phyloP scores from a whole-genome alignment of 257 asterid genomes.

The Plantago major region DNA sequence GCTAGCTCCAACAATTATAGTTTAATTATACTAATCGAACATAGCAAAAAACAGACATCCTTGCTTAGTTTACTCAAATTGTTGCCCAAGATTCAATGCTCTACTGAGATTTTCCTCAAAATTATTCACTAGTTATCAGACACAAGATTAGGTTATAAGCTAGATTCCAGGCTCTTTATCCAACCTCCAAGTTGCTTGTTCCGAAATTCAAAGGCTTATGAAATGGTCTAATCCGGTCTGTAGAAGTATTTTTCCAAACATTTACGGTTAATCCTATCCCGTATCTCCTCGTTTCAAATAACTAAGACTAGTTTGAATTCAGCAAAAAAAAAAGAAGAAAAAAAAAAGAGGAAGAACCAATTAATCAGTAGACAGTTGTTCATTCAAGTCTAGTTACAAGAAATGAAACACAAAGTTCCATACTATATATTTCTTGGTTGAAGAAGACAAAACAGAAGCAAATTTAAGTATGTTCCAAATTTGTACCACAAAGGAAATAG shows the following conservation, averaged over 20 bases:
- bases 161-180: not conserved
- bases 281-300: too few species aligned
- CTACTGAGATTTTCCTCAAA: conserved; percentile 24
- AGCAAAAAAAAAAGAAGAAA: too few species aligned
- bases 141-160: conserved; percentile 19
- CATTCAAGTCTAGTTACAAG: too few species aligned
- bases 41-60: conserved; percentile 25
- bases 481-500: conserved; percentile 17
- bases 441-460: not conserved
- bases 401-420: too few species aligned
- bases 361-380: too few species aligned
- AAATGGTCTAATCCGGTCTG: too few species aligned
- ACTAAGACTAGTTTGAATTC: too few species aligned
- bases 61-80: conserved; percentile 21
- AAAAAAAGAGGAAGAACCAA: too few species aligned
- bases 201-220: not conserved
- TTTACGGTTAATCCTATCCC: too few species aligned
- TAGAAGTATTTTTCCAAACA: too few species aligned
- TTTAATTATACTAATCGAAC: conserved; percentile 19
- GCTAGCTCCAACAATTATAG: conserved; percentile 33
- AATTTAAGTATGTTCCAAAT: not conserved
- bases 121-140: conserved; percentile 8
- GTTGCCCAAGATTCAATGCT: conserved; percentile 25
- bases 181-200: not conserved
- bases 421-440: not conserved